These are phyloP conservation scores for Yamadazyma atmosphaerica DNA, from an alignment of 1,139 yeast species.

Conservation along the genomic window DNA sequence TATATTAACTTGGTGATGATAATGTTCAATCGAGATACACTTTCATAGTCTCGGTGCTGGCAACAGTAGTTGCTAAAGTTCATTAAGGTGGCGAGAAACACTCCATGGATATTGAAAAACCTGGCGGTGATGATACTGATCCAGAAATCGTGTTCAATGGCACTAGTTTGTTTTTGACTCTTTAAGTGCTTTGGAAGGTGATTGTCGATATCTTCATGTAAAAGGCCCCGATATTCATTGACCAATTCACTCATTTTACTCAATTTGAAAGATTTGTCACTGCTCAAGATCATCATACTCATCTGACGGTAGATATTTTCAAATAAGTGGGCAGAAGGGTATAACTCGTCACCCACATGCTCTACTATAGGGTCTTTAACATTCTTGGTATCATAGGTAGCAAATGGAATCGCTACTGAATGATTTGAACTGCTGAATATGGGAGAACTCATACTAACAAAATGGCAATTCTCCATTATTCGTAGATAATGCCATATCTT, in stretches of 20 bases:
- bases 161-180: not conserved
- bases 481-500: not conserved
- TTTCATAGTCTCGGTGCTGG: not conserved
- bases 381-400: not conserved
- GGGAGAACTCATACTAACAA: not conserved
- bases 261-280: not conserved
- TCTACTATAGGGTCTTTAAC: not conserved
- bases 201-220: not conserved
- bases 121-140: not conserved
- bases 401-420: not conserved
- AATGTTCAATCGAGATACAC: not conserved
- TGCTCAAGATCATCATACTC: not conserved
- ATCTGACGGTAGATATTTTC: not conserved
- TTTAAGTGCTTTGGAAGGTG: not conserved
- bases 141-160: not conserved
- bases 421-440: not conserved
- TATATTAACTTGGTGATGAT: not conserved
- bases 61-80: not conserved
- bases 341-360: not conserved
- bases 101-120: not conserved
- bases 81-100: not conserved
- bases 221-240: not conserved
- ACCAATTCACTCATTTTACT: not conserved
- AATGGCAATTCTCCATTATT: not conserved
- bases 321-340: not conserved